These are phyloP conservation scores for Tylopilus subfusipes DNA, from an alignment of 768 basidiomycete species.

Conservation along the genomic window DNA sequence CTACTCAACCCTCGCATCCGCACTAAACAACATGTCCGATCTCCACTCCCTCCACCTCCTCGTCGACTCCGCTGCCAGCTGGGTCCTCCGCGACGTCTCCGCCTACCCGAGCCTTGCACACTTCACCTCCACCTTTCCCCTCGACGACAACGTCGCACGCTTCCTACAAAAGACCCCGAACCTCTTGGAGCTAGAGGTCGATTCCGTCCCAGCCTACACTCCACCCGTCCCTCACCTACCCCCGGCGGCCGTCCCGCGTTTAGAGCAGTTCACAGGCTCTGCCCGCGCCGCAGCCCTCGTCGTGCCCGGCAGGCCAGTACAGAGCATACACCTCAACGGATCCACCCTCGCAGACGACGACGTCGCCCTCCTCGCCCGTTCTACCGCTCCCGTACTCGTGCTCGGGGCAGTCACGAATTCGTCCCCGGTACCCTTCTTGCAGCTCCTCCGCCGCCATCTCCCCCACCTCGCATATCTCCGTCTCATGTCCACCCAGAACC, in stretches of 20 bases:
- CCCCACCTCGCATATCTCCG: constrained; percentile 63
- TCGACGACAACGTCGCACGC: constrained; percentile 53
- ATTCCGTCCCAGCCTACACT: constrained; percentile 31
- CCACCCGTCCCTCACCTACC: constrained; percentile 25
- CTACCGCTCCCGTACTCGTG: constrained; percentile 50
- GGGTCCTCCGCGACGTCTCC: constrained; percentile 43
- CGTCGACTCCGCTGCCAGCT: constrained; percentile 49
- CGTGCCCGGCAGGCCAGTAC: constrained; percentile 64
- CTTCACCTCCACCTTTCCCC: constrained; percentile 58
- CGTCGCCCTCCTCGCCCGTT: constrained; percentile 45
- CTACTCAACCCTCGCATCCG: constrained; percentile 47
- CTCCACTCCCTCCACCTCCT: constrained; percentile 50
- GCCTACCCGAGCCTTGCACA: constrained; percentile 47
- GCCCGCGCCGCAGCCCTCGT: constrained; percentile 50
- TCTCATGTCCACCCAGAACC: constrained; percentile 54
- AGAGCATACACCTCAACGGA: constrained; percentile 59
- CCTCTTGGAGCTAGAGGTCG: constrained; percentile 58
- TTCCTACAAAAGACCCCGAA: constrained; percentile 57
- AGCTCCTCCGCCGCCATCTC: constrained; percentile 52
- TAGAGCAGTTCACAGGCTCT: constrained; percentile 63
- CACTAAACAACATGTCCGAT: constrained; percentile 58
- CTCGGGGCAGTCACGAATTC: constrained; percentile 59
- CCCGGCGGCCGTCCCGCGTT: constrained; percentile 36
- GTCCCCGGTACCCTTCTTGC: constrained; percentile 55
- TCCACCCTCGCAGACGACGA: constrained; percentile 57